A percentile compares a stretch with the other conserved stretches of the same genome.
Evolutionary conservation across 306 rosid genomes (phyloP).

Genomic region (Casuarina glauca): DNA sequence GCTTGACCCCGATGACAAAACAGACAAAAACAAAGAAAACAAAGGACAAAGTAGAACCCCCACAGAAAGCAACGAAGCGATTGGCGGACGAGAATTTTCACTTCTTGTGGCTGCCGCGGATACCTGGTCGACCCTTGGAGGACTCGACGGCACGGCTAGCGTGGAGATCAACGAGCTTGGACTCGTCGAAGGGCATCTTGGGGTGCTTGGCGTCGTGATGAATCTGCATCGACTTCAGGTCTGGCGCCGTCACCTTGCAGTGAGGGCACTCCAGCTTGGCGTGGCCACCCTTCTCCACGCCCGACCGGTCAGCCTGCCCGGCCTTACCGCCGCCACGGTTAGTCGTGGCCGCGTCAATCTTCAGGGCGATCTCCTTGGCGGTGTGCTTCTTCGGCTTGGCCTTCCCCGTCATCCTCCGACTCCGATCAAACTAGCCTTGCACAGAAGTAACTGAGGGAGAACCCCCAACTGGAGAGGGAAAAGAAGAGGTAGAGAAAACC

Average conservation of each 20-base stretch:
- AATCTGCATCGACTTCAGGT: constrained; percentile 89
- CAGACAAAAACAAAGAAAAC: background rate
- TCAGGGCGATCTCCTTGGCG: constrained; percentile 85
- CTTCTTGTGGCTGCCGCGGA: constrained; percentile 90
- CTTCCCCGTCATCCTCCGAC: constrained; percentile 73
- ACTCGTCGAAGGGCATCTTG: constrained; percentile 73
- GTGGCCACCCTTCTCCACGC: constrained; percentile 81
- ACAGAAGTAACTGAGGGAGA: background rate
- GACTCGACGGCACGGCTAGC: constrained; percentile 11
- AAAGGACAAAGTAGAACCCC: background rate
- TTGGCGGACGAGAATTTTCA: constrained; percentile 18
- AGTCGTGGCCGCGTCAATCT: constrained; percentile 89
- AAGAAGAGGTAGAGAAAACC: background rate
- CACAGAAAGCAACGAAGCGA: background rate
- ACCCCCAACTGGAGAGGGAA: constrained; percentile 25
- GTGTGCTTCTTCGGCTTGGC: constrained; percentile 99
- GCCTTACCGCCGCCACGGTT: constrained; percentile 98
- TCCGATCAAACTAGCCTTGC: background rate
- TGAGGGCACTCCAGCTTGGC: constrained; percentile 95
- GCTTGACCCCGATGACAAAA: background rate
- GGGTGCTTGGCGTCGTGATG: constrained; percentile 94
- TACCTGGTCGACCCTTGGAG: constrained; percentile 68
- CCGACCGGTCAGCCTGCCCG: constrained; percentile 68
- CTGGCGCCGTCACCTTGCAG: constrained; percentile 93
- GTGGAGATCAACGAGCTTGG: constrained; percentile 61